Conservation (phyloP, 768 basidiomycete species). For the Nidularia pulvinata region DNA sequence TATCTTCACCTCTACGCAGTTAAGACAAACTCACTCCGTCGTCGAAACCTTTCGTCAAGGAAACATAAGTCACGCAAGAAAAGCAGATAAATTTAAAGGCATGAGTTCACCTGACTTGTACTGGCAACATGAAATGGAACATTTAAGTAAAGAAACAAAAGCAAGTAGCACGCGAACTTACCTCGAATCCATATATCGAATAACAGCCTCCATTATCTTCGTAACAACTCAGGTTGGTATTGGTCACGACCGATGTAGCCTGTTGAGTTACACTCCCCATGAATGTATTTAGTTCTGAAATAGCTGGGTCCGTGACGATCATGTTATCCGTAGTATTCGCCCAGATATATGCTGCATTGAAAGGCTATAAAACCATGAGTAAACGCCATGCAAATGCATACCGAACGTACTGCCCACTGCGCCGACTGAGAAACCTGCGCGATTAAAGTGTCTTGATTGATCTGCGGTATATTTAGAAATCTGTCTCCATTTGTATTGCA, state of each 20-base stretch:
- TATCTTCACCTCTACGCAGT: neutral
- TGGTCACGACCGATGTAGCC: conserved; percentile 72
- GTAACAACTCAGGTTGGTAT: conserved; percentile 73
- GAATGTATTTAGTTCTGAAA: conserved; percentile 60
- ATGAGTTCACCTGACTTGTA: conserved; percentile 36
- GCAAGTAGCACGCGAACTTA: conserved; percentile 12
- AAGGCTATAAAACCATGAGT: conserved; percentile 47
- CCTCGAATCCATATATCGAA: conserved; percentile 82
- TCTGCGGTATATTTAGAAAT: conserved; percentile 28
- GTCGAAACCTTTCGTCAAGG: conserved; percentile 49
- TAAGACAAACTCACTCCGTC: conserved; percentile 43
- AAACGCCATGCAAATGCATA: neutral
- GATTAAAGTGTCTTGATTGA: conserved; percentile 37
- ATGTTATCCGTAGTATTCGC: conserved; percentile 58
- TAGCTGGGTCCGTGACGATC: conserved; percentile 53
- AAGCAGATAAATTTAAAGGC: neutral
- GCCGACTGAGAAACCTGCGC: conserved; percentile 82
- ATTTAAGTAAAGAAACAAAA: neutral
- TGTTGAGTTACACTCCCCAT: conserved; percentile 75
- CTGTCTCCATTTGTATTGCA: neutral
- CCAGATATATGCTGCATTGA: conserved; percentile 74
- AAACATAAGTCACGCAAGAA: too few species aligned
- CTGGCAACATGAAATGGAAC: conserved; percentile 13
- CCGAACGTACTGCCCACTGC: conserved; percentile 65
- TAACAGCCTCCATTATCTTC: conserved; percentile 57